Evolutionary conservation across 139 green algal genomes (phyloP).

Genomic region (Chlamydomonas schloesseri): DNA sequence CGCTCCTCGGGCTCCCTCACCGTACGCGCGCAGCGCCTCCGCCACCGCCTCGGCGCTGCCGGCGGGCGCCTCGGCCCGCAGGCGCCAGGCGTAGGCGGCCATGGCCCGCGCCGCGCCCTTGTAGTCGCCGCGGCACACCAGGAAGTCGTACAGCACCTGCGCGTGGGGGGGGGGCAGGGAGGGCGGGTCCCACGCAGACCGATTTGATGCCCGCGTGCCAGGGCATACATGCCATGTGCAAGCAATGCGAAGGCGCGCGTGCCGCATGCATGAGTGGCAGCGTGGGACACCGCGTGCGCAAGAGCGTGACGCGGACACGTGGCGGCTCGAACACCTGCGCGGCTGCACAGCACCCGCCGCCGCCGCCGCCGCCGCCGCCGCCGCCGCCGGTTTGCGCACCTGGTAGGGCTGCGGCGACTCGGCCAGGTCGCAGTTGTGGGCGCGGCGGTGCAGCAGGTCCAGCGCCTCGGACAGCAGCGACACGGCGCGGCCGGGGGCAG

Average conservation of each 20-base stretch:
- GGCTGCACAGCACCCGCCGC: no score
- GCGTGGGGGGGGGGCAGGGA: no score
- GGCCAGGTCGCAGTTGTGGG: conserved; percentile 52
- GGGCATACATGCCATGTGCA: no score
- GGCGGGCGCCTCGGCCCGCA: conserved; percentile 35
- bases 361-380: neutral
- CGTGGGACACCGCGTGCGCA: no score
- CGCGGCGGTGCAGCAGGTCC: conserved; percentile 49
- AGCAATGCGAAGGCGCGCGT: no score
- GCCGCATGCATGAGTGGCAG: no score
- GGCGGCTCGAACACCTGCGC: no score
- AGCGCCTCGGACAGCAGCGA: conserved; percentile 55
- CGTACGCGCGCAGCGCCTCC: conserved; percentile 49
- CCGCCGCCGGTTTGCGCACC: neutral
- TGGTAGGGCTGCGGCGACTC: conserved; percentile 55
- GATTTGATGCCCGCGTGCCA: no score
- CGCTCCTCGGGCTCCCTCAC: neutral
- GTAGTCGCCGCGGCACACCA: conserved; percentile 42
- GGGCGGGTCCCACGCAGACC: no score
- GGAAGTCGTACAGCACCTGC: conserved; percentile 61
- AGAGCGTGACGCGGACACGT: no score
- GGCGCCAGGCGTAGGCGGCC: conserved; percentile 48
- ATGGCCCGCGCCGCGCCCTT: conserved; percentile 48
- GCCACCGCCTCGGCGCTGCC: conserved; percentile 1
- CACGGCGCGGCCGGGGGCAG: conserved; percentile 2